A percentile compares a stretch with the other conserved stretches of the same genome.
Conservation (phyloP, 2,329 filamentous ascomycete genomes). For the Huntiella abstrusa region DNA sequence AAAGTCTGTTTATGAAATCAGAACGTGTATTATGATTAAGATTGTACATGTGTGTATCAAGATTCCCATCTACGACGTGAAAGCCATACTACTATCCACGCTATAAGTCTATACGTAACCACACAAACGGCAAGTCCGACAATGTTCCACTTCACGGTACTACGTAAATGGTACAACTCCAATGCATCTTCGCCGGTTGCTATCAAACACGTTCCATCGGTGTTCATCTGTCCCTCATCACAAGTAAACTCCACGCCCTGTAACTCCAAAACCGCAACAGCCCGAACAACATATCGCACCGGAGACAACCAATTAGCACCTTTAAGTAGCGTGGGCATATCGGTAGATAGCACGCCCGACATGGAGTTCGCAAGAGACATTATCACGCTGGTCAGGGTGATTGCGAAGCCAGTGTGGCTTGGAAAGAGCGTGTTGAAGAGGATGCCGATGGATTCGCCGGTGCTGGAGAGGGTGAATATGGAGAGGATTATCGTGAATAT, state of each 20-base stretch:
- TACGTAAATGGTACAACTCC: conserved; percentile 46
- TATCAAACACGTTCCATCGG: conserved; percentile 43
- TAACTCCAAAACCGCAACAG: conserved; percentile 47
- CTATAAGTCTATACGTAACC: conserved; percentile 45
- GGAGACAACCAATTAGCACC: conserved; percentile 55
- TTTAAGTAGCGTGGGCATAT: conserved; percentile 46
- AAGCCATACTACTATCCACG: conserved; percentile 32
- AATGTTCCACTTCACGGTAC: conserved; percentile 40
- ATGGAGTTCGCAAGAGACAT: conserved; percentile 54
- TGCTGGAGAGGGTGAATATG: conserved; percentile 54
- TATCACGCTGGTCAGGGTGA: conserved; percentile 52
- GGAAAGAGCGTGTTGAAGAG: conserved; percentile 60
- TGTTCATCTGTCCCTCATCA: conserved; percentile 36
- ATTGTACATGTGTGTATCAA: no score
- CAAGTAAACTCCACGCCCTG: conserved; percentile 44
- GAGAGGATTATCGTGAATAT: conserved; percentile 51
- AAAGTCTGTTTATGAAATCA: not conserved
- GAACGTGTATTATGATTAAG: no score
- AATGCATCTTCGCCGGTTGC: conserved; percentile 48
- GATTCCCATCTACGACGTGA: no score
- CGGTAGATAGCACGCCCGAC: conserved; percentile 50
- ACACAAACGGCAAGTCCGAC: conserved; percentile 43
- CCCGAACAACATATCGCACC: conserved; percentile 48
- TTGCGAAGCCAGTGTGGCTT: conserved; percentile 53
- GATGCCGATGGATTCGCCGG: conserved; percentile 58